Conservation (phyloP, 129 eudicot species). For the Sambucus nigra region DNA sequence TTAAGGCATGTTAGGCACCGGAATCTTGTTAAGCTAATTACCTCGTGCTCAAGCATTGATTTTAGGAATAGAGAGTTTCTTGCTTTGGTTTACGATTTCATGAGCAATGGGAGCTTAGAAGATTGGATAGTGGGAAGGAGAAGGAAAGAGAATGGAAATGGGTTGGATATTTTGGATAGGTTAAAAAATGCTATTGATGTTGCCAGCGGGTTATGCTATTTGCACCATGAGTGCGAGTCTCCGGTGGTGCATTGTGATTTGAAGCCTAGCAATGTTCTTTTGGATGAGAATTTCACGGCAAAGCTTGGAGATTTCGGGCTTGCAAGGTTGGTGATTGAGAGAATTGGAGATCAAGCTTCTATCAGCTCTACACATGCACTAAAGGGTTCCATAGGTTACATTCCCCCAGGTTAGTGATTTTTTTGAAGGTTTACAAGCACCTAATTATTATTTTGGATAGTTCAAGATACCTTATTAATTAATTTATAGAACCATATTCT, state of each 20-base stretch:
- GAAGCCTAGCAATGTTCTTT: conserved; percentile 54
- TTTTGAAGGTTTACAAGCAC: no score
- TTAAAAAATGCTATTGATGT: conserved; percentile 39
- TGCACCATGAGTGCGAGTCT: conserved; percentile 50
- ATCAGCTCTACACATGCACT: conserved; percentile 33
- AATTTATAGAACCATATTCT: no score
- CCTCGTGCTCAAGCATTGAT: conserved; percentile 58
- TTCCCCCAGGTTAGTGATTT: conserved; percentile 52
- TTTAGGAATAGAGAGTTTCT: conserved; percentile 34
- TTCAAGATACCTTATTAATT: no score
- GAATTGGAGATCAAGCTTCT: conserved; percentile 17
- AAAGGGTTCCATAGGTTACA: conserved; percentile 67
- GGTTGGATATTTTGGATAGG: conserved; percentile 29
- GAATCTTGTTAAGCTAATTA: conserved; percentile 55
- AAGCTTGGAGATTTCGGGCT: conserved; percentile 68
- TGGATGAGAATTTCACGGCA: conserved; percentile 52
- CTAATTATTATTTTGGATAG: no score
- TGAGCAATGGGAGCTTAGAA: conserved; percentile 61
- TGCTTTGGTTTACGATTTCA: conserved; percentile 49
- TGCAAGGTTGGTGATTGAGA: conserved; percentile 39
- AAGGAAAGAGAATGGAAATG: conserved; percentile 8
- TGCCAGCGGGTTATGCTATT: conserved; percentile 42
- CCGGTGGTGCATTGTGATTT: conserved; percentile 72
- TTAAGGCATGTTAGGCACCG: conserved; percentile 50
- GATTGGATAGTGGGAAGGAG: conserved; percentile 39